Conservation (phyloP, 2,329 filamentous ascomycete genomes). For the Hypoxylon sp. region DNA sequence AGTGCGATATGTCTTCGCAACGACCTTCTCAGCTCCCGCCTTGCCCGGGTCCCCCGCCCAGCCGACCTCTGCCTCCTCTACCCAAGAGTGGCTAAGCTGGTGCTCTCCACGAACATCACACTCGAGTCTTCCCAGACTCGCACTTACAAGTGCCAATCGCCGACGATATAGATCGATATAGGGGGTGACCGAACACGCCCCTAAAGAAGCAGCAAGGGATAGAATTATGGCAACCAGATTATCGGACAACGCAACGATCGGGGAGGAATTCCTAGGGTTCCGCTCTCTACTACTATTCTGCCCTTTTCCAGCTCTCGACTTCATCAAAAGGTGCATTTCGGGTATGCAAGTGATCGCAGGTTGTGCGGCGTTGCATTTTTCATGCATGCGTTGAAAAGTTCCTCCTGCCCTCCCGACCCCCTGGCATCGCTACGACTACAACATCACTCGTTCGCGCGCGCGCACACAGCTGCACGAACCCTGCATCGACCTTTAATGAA, state of each 20-base stretch:
- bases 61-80: conserved; percentile 74
- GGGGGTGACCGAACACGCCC: conserved; percentile 34
- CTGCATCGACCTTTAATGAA: conserved; percentile 38
- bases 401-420: conserved; percentile 32
- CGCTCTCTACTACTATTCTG: conserved; percentile 46
- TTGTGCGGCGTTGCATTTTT: conserved; percentile 40
- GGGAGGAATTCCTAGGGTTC: conserved; percentile 44
- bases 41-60: conserved; percentile 76
- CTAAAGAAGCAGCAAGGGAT: conserved; percentile 33
- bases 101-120: conserved; percentile 16
- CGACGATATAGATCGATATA: conserved; percentile 43
- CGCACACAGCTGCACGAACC: conserved; percentile 39
- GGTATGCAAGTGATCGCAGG: conserved; percentile 45
- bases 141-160: conserved; percentile 41
- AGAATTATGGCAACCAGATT: conserved; percentile 42
- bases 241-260: conserved; percentile 42
- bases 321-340: conserved; percentile 41
- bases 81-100: conserved; percentile 69
- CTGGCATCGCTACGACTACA: conserved; percentile 34
- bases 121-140: conserved; percentile 34
- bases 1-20: conserved; percentile 68
- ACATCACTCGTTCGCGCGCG: conserved; percentile 29
- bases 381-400: conserved; percentile 33
- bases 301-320: conserved; percentile 44
- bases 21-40: conserved; percentile 76